A percentile compares a stretch with the other conserved stretches of the same genome.
Conservation (phyloP, 148 eudicot genomes). For the Bassia scoparia region DNA sequence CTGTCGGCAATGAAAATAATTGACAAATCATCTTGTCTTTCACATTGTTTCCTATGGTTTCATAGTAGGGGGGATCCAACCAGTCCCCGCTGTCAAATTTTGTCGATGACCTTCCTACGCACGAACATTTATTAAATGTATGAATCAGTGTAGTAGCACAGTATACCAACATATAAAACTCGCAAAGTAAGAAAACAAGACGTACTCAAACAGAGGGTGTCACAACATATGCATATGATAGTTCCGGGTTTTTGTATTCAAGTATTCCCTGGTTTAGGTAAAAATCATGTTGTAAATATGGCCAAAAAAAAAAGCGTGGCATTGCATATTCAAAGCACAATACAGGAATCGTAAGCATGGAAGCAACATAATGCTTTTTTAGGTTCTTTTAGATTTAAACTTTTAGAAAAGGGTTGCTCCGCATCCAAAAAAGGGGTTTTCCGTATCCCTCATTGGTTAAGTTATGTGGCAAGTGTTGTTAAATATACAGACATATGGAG, state of each 20-base stretch:
- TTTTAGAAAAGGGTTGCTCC: too few relatives aligned
- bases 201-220: conserved; percentile 85
- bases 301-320: not conserved
- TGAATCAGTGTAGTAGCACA: not conserved
- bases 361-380: too few relatives aligned
- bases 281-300: not conserved
- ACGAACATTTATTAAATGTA: not conserved
- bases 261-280: conserved; percentile 61
- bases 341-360: not conserved
- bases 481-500: too few relatives aligned
- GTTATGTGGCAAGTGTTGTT: not conserved
- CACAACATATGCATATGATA: conserved; percentile 85
- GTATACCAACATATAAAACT: not conserved
- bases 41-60: conserved; percentile 70
- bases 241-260: conserved; percentile 89
- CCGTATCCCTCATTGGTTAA: too few relatives aligned
- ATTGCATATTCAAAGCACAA: not conserved
- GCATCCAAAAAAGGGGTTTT: too few relatives aligned
- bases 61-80: conserved; percentile 92
- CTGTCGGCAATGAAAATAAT: conserved; percentile 81
- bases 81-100: conserved; percentile 95
- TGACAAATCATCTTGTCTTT: conserved; percentile 72
- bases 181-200: not conserved
- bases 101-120: conserved; percentile 56
- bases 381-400: too few relatives aligned